Percentiles rank a stretch among this genome's conserved stretches.
Evolutionary conservation across 768 basidiomycete species (phyloP).

Genomic region (Mycena latifolia): DNA sequence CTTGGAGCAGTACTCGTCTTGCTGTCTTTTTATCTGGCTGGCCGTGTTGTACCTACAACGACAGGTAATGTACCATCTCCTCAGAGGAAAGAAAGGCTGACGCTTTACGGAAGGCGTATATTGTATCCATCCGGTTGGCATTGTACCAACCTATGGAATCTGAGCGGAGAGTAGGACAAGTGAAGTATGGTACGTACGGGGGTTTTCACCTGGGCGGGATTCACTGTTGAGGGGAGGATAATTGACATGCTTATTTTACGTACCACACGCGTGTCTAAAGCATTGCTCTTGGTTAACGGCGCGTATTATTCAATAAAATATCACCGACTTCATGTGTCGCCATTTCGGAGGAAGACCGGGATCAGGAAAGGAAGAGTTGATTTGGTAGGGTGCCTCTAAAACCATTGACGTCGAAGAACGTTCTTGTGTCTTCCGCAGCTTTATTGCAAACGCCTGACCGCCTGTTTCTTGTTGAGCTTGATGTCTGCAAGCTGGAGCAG

Average conservation of each 20-base stretch:
- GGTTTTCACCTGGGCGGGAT: slow-evolving; percentile 62
- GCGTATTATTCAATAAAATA: slow-evolving; percentile 37
- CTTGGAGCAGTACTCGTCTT: slow-evolving; percentile 75
- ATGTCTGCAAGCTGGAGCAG: slow-evolving; percentile 46
- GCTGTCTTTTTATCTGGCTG: slow-evolving; percentile 70
- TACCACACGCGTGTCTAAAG: slow-evolving; percentile 68
- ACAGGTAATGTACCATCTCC: not conserved
- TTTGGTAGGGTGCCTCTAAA: slow-evolving; percentile 77
- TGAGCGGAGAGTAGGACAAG: not conserved
- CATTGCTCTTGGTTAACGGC: not conserved
- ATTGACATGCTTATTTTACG: slow-evolving; percentile 37
- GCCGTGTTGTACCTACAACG: slow-evolving; percentile 70
- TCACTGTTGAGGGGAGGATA: not conserved
- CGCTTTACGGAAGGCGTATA: slow-evolving; percentile 77
- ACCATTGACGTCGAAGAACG: slow-evolving; percentile 81
- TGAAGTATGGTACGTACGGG: slow-evolving; percentile 47
- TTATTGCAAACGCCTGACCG: slow-evolving; percentile 84
- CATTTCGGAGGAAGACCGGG: slow-evolving; percentile 64
- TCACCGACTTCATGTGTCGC: slow-evolving; percentile 79
- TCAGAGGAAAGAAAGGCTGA: slow-evolving; percentile 53
- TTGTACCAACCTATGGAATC: slow-evolving; percentile 44
- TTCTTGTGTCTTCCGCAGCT: slow-evolving; percentile 79
- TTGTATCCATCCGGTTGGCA: slow-evolving; percentile 73
- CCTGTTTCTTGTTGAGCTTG: slow-evolving; percentile 79
- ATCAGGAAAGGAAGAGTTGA: slow-evolving; percentile 64